Base-by-base conservation (phyloP, 1,139 yeast genomes). In the Yamadazyma aaseri region DNA sequence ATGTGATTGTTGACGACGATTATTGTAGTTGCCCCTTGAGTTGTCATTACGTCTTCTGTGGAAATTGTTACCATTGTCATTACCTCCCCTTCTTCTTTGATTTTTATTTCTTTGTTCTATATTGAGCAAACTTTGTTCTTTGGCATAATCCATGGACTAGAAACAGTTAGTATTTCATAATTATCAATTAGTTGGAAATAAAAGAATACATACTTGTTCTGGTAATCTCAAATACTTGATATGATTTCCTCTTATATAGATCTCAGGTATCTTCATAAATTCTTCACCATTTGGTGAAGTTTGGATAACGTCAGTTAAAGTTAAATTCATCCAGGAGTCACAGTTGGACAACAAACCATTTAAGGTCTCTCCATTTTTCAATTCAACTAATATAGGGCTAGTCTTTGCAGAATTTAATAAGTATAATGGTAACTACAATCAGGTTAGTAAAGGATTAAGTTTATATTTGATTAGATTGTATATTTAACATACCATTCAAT, bases 291-390 rank as follows among this genome's bases (percentile, higher is more conserved):
- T 73, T 53, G 82, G 69, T 41, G 80, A 79, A 11, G 86, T 78
- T 55, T 84, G 90, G 34, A 81, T 77, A 15, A 85, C 97, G 46
- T 89, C 81, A 28, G 71, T 71, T 37, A 94, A 70, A 1, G 96
- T 86, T 49, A 94, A 70, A 57, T 92, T 92, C 98, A 94, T 94
- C 90, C 95, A 87, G 26, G 87, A 81, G 57, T 94, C 98, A 51
- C 96, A 89, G 53, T 86, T 85, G 39, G 81, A 77, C 43, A 94
- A 71, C 41, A 77, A 79, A 26, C 99, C 99, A 53, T 84, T 86
- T 39, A 89, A 71, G 10, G 94, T 81, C 53, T 87, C 97, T 21
- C 97, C 97, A 38, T 84, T 82, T 59, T 94, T 94, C 56, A 94
- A 76, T 60, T 92, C 98, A 37, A 94, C 89, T 54, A 85, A 75